Percentiles rank a stretch among this genome's conserved stretches.
Evolutionary conservation across 495 filamentous ascomycete species (phyloP).

Genomic region (Hypoxylon fuscum): DNA sequence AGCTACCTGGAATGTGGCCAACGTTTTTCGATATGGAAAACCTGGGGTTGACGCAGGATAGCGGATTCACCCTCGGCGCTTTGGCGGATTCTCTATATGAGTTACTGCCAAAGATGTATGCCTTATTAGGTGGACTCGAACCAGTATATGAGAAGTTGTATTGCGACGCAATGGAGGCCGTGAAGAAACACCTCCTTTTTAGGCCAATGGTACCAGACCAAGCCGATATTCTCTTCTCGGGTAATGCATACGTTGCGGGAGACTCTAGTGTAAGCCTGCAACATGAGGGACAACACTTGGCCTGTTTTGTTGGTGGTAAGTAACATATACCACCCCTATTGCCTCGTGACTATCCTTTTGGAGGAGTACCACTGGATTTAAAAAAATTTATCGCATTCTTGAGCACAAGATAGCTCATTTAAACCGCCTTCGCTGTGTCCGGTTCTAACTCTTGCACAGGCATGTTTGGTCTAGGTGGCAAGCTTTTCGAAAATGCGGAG

Average conservation of each 20-base stretch:
- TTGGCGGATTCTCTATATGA: conserved; percentile 85
- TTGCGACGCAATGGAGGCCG: conserved; percentile 68
- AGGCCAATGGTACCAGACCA: conserved; percentile 64
- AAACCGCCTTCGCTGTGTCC: neutral
- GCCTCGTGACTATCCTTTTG: too few species aligned
- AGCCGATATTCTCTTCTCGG: conserved; percentile 57
- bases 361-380: too few species aligned
- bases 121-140: conserved; percentile 75
- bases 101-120: conserved; percentile 77
- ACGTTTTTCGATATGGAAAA: conserved; percentile 48
- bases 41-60: conserved; percentile 40
- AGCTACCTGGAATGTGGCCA: conserved; percentile 70
- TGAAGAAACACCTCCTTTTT: conserved; percentile 74
- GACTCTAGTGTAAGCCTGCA: conserved; percentile 62
- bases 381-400: too few species aligned
- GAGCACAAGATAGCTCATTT: neutral
- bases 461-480: conserved; percentile 83
- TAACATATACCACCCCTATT: too few species aligned
- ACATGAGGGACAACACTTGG: conserved; percentile 50
- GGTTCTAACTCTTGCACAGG: neutral
- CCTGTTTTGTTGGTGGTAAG: conserved; percentile 78
- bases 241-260: conserved; percentile 67
- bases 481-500: conserved; percentile 68
- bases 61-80: conserved; percentile 72
- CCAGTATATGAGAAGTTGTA: conserved; percentile 82